Evolutionary conservation across 2,329 filamentous ascomycete species (phyloP).

Genomic region (Phialophora verrucosa): DNA sequence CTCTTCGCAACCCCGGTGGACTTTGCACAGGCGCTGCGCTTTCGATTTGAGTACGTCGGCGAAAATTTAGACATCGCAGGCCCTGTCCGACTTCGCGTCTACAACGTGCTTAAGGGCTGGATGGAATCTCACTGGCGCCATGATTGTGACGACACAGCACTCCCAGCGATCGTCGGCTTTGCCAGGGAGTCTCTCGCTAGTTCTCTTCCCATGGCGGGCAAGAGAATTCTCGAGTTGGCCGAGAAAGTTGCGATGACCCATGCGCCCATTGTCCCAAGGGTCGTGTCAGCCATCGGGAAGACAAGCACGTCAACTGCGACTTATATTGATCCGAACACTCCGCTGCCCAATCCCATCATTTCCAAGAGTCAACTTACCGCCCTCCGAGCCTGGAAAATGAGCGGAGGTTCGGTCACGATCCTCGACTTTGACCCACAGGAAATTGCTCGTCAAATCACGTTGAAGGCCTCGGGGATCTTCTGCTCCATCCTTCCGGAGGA

Average conservation of each 20-base stretch:
- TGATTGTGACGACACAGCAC: conserved; percentile 75
- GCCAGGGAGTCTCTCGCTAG: conserved; percentile 72
- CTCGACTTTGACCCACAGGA: conserved; percentile 92
- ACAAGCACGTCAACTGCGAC: conserved; percentile 75
- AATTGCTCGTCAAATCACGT: conserved; percentile 86
- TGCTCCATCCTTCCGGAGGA: conserved; percentile 92
- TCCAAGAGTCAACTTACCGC: conserved; percentile 76
- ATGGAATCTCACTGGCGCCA: conserved; percentile 93
- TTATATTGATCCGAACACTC: conserved; percentile 72
- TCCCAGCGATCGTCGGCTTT: conserved; percentile 78
- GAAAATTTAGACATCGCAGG: conserved; percentile 75
- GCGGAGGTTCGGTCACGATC: conserved; percentile 72
- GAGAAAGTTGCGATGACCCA: conserved; percentile 77
- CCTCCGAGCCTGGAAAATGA: conserved; percentile 75
- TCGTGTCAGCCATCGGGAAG: conserved; percentile 87
- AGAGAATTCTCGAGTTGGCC: conserved; percentile 78
- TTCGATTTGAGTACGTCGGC: conserved; percentile 89
- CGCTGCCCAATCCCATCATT: conserved; percentile 71
- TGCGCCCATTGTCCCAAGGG: conserved; percentile 77
- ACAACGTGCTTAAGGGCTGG: conserved; percentile 97
- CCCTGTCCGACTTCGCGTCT: conserved; percentile 86
- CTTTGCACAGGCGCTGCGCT: conserved; percentile 81
- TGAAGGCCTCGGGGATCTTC: conserved; percentile 90
- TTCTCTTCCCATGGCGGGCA: conserved; percentile 76
- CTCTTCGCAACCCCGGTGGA: conserved; percentile 83